Conservation (phyloP, 1,284 basidiomycete species). For the Tilletia indica region DNA sequence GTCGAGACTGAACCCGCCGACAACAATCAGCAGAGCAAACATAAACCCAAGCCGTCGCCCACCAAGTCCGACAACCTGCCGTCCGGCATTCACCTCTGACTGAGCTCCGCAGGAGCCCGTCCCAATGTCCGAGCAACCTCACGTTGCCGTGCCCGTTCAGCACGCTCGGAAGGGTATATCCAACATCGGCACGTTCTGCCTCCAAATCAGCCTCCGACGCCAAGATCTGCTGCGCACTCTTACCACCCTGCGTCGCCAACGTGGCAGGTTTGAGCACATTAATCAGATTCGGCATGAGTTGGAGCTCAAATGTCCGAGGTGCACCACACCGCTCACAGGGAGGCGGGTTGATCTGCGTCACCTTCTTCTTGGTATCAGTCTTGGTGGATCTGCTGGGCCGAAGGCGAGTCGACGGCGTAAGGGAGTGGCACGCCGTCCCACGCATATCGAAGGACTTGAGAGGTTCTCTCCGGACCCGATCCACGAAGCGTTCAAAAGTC, state of each 20-base stretch:
- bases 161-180: conserved; percentile 45
- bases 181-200: conserved; percentile 31
- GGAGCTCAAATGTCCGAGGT: conserved; percentile 48
- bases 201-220: conserved; percentile 17
- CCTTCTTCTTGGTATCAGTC: neutral
- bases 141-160: conserved; percentile 16
- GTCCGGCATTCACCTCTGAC: neutral
- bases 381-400: neutral
- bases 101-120: conserved; percentile 3
- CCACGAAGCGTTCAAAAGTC: conserved; percentile 50
- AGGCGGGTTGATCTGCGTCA: conserved; percentile 27
- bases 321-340: conserved; percentile 42
- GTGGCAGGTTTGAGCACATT: conserved; percentile 39
- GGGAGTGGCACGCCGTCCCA: conserved; percentile 47
- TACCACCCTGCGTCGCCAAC: conserved; percentile 27
- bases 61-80: conserved; percentile 39
- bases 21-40: conserved; percentile 47
- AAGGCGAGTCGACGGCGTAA: conserved; percentile 32
- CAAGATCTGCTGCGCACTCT: neutral
- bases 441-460: conserved; percentile 53
- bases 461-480: conserved; percentile 40
- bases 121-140: conserved; percentile 14
- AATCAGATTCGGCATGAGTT: conserved; percentile 55
- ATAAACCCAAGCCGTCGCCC: conserved; percentile 51
- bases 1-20: neutral